phyloP scores from a whole-genome alignment of 1,139 yeast genomes.

The Hansenula anomala region DNA sequence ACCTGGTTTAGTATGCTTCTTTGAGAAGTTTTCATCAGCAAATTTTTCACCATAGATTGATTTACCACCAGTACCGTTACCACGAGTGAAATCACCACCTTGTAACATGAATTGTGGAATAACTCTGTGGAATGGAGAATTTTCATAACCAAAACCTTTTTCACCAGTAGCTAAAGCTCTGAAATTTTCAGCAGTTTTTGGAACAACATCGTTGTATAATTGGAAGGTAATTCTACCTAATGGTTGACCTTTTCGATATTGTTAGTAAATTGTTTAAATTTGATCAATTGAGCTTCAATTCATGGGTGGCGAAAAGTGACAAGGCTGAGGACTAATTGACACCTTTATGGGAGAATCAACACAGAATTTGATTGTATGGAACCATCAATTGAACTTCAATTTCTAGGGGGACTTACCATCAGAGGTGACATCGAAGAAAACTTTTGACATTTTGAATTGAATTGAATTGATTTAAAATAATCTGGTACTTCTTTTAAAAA shows the following conservation, averaged over 20 bases:
- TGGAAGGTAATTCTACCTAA: slow-evolving; percentile 77
- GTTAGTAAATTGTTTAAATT: not conserved
- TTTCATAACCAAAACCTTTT: slow-evolving; percentile 93
- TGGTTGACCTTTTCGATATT: slow-evolving; percentile 31
- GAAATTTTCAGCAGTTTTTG: slow-evolving; percentile 98
- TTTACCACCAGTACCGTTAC: slow-evolving; percentile 98
- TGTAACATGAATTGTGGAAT: slow-evolving; percentile 98
- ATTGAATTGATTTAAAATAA: too few species aligned
- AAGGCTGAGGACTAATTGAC: too few species aligned
- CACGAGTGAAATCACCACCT: slow-evolving; percentile 97
- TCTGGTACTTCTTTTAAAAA: too few species aligned
- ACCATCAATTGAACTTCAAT: slow-evolving; percentile 1
- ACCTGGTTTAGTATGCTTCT: slow-evolving; percentile 89
- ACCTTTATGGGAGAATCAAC: too few species aligned
- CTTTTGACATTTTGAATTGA: slow-evolving; percentile 42
- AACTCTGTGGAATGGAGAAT: slow-evolving; percentile 96
- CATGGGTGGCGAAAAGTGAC: not conserved
- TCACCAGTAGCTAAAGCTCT: slow-evolving; percentile 96
- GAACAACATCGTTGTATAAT: slow-evolving; percentile 90
- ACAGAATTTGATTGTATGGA: too few species aligned
- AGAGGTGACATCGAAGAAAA: slow-evolving; percentile 74
- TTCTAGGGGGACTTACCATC: slow-evolving; percentile 39
- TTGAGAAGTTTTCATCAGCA: slow-evolving; percentile 90
- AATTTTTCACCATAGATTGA: slow-evolving; percentile 96
- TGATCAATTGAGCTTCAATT: not conserved